These are phyloP conservation scores for Entomortierella lignicola DNA, from an alignment of 192 early-diverging fungal species.

Conservation along the genomic window DNA sequence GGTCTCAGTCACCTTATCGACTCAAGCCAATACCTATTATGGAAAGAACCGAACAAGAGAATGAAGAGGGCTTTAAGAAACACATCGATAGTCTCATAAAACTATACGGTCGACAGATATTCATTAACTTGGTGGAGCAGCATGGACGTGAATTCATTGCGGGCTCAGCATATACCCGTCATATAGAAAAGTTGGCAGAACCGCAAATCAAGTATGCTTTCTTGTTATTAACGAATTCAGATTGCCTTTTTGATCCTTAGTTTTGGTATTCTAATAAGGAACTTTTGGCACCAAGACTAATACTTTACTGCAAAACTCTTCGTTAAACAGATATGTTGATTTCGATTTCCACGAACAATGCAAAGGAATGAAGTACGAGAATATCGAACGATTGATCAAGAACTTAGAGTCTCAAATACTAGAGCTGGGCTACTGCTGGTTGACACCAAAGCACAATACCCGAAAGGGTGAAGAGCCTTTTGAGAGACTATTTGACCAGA, in stretches of 20 bases:
- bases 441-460: slow-evolving; percentile 8
- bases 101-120: slow-evolving; percentile 66
- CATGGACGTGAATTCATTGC: slow-evolving; percentile 75
- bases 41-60: slow-evolving; percentile 63
- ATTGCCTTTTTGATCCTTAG: too few relatives aligned
- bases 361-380: slow-evolving; percentile 91
- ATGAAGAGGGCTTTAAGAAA: slow-evolving; percentile 60
- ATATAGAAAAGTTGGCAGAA: slow-evolving; percentile 61
- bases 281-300: background rate
- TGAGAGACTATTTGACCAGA: slow-evolving; percentile 35
- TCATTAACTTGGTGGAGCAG: slow-evolving; percentile 75
- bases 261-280: too few relatives aligned
- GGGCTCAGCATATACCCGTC: slow-evolving; percentile 68
- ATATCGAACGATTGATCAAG: slow-evolving; percentile 80
- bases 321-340: slow-evolving; percentile 72
- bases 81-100: slow-evolving; percentile 67
- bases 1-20: slow-evolving; percentile 77
- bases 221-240: background rate
- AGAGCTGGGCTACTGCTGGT: slow-evolving; percentile 66
- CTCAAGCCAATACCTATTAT: slow-evolving; percentile 75
- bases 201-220: slow-evolving; percentile 59
- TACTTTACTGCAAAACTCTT: too few relatives aligned
- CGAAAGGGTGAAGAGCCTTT: slow-evolving; percentile 17
- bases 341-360: slow-evolving; percentile 97
- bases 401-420: slow-evolving; percentile 75